Evolutionary conservation across 768 basidiomycete genomes (phyloP).

Genomic region (Amanita inopinata): DNA sequence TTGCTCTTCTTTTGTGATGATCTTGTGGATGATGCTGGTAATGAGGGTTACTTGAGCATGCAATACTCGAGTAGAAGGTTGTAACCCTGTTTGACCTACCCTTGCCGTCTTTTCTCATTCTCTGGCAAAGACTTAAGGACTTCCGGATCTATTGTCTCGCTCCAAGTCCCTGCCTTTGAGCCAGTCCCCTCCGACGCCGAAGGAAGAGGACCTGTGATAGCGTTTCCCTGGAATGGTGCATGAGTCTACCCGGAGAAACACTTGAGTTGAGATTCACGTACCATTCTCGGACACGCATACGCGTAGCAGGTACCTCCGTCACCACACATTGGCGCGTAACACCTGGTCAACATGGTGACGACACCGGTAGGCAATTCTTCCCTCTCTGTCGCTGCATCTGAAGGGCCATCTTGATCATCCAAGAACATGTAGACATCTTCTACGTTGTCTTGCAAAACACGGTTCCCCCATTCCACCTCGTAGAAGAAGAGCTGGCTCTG

Average conservation of each 20-base stretch:
- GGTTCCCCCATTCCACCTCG: constrained; percentile 92
- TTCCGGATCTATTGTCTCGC: constrained; percentile 33
- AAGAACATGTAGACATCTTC: constrained; percentile 95
- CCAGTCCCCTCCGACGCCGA: constrained; percentile 23
- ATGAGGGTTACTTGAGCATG: not conserved
- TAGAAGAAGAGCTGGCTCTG: constrained; percentile 93
- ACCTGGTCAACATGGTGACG: constrained; percentile 77
- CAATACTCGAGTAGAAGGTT: too few relatives aligned
- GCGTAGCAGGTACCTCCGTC: constrained; percentile 78
- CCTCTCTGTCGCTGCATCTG: constrained; percentile 45
- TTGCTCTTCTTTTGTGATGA: constrained; percentile 84
- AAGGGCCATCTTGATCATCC: constrained; percentile 66
- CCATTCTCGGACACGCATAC: constrained; percentile 68
- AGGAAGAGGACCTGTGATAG: constrained; percentile 19
- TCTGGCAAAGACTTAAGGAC: constrained; percentile 44
- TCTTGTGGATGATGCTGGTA: constrained; percentile 70
- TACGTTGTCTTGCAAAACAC: constrained; percentile 76
- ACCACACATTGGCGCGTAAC: constrained; percentile 80
- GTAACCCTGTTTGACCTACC: constrained; percentile 25
- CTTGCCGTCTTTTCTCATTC: constrained; percentile 79
- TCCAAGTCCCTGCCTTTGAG: constrained; percentile 40
- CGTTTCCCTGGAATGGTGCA: constrained; percentile 18
- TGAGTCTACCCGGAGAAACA: not conserved
- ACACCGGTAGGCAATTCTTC: constrained; percentile 81
- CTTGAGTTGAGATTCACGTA: constrained; percentile 15